A percentile compares a stretch with the other conserved stretches of the same genome.
These are phyloP conservation scores for Zygosaccharomyces pseudobailii DNA, from an alignment of 1,139 yeast genomes.

Conservation along the genomic window DNA sequence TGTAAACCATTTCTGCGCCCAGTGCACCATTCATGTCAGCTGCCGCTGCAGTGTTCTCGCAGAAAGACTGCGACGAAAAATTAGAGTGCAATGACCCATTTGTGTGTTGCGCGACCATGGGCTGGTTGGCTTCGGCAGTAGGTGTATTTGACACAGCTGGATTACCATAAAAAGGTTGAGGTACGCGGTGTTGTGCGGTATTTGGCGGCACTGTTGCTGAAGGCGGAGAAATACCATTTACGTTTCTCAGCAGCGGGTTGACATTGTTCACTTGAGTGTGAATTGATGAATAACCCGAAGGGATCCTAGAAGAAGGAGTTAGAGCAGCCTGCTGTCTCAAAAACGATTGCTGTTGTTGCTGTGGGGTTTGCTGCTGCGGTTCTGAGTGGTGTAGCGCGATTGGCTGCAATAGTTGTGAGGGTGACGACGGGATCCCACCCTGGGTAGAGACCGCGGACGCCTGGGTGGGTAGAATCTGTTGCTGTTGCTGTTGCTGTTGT, in stretches of 20 bases:
- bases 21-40: constrained; percentile 13
- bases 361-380: constrained; percentile 17
- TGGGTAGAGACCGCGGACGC: constrained; percentile 10
- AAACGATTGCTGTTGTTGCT: constrained; percentile 25
- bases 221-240: constrained; percentile 27
- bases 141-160: constrained; percentile 20
- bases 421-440: constrained; percentile 9
- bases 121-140: constrained; percentile 11
- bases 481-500: constrained; percentile 12
- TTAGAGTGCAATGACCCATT: constrained; percentile 34
- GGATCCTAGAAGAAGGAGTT: constrained; percentile 34
- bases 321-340: constrained; percentile 28
- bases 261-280: constrained; percentile 24
- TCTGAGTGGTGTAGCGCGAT: constrained; percentile 14
- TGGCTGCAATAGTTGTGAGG: constrained; percentile 14
- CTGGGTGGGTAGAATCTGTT: background rate
- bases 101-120: constrained; percentile 31
- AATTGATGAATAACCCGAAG: constrained; percentile 33
- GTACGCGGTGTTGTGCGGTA: constrained; percentile 19
- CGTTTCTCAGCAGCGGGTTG: constrained; percentile 32
- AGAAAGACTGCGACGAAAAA: constrained; percentile 31
- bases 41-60: constrained; percentile 14
- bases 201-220: constrained; percentile 19
- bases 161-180: constrained; percentile 13
- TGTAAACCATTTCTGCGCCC: constrained; percentile 18